Evolutionary conservation across 306 rosid genomes (phyloP).

Genomic region (Rosa chinensis): DNA sequence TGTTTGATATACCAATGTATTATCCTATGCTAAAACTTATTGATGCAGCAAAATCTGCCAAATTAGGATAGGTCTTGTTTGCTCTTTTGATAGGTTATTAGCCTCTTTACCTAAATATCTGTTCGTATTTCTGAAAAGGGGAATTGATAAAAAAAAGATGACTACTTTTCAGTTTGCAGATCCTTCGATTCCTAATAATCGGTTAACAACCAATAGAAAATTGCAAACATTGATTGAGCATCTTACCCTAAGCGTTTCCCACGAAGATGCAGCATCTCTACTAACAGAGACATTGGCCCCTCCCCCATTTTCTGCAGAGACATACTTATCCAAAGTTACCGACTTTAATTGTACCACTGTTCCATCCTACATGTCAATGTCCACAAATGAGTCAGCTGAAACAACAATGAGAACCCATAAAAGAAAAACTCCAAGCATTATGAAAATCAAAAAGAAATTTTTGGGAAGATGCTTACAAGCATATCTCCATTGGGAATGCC

Average conservation of each 20-base stretch:
- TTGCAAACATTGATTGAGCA: slow-evolving; percentile 16
- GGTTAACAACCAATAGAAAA: slow-evolving; percentile 11
- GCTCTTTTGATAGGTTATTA: not conserved
- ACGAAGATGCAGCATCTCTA: slow-evolving; percentile 76
- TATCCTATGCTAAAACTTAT: not conserved
- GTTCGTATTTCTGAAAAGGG: not conserved
- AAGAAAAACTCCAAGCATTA: not conserved
- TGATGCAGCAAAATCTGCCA: not conserved
- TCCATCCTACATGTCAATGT: slow-evolving; percentile 64
- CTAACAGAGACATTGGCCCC: slow-evolving; percentile 65
- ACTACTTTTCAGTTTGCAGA: not conserved
- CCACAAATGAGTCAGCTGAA: slow-evolving; percentile 23
- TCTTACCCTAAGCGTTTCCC: slow-evolving; percentile 88
- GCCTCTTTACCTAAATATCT: not conserved
- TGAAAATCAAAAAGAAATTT: slow-evolving; percentile 16
- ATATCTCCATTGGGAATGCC: slow-evolving; percentile 91
- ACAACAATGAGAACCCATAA: slow-evolving; percentile 19
- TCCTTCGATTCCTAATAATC: not conserved
- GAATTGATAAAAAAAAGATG: not conserved
- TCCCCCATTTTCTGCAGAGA: slow-evolving; percentile 86
- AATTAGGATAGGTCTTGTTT: not conserved
- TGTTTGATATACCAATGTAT: not conserved
- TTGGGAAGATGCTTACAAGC: slow-evolving; percentile 60
- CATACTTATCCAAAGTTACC: slow-evolving; percentile 66
- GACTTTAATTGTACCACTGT: slow-evolving; percentile 81